These are phyloP conservation scores for Eimeria tenella DNA, from an alignment of 169 alveolate genomes.

Conservation along the genomic window DNA sequence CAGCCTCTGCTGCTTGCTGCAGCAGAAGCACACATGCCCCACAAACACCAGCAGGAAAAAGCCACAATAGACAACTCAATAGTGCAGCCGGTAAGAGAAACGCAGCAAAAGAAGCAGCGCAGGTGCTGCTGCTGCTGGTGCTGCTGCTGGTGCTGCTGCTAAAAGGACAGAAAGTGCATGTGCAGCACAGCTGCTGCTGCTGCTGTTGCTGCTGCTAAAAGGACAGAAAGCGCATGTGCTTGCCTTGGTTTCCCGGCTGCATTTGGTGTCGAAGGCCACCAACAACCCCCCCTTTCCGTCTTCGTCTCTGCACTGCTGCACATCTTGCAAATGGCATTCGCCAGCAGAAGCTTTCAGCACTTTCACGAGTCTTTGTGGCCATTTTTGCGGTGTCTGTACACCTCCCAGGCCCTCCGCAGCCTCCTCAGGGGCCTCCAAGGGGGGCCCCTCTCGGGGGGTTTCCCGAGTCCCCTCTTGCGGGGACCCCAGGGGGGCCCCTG, in stretches of 20 bases:
- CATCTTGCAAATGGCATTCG: slow-evolving; percentile 33
- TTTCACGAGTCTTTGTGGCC: background rate
- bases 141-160: no score
- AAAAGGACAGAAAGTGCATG: no score
- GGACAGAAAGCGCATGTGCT: background rate
- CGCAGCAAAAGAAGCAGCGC: no score
- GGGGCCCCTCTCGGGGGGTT: background rate
- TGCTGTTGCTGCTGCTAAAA: no score
- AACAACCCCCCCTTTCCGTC: slow-evolving; percentile 8
- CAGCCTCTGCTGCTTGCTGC: slow-evolving; percentile 49
- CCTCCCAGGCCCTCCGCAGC: background rate
- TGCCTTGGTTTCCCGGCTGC: background rate
- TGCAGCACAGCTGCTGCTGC: no score
- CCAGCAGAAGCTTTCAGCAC: slow-evolving; percentile 34
- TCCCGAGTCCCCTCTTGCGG: background rate
- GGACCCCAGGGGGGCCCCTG: background rate
- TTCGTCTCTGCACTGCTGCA: background rate
- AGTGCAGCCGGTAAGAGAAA: no score
- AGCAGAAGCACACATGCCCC: background rate
- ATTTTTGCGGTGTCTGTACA: background rate
- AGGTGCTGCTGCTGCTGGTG: no score
- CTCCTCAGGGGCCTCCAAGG: background rate
- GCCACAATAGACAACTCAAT: no score
- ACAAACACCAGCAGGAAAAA: background rate
- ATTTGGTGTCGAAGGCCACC: slow-evolving; percentile 3